Conservation (phyloP, 768 basidiomycete genomes). For the Leccinum barrowsii region DNA sequence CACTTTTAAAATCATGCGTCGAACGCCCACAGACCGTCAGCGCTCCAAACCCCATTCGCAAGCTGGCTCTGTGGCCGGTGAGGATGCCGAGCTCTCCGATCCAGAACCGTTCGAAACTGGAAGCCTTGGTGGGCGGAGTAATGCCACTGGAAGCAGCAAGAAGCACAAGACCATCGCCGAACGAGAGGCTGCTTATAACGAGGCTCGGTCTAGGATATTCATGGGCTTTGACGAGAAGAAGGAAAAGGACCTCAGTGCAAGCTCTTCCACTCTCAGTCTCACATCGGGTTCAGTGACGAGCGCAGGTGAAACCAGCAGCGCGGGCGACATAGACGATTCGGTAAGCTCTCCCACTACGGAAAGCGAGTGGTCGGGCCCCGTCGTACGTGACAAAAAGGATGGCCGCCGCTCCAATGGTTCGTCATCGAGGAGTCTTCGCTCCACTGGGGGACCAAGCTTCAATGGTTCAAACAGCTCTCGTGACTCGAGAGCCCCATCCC, state of each 20-base stretch:
- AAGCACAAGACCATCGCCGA: conserved; percentile 79
- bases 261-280: conserved; percentile 71
- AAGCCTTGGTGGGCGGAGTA: conserved; percentile 70
- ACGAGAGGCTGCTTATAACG: conserved; percentile 86
- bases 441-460: conserved; percentile 43
- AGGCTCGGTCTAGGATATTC: conserved; percentile 83
- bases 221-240: conserved; percentile 76
- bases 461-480: conserved; percentile 61
- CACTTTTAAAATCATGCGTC: conserved; percentile 88
- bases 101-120: conserved; percentile 77
- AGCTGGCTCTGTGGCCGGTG: conserved; percentile 66
- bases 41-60: conserved; percentile 62
- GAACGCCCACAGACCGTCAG: conserved; percentile 52
- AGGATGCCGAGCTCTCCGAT: conserved; percentile 76
- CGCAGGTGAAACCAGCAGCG: conserved; percentile 55
- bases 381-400: conserved; percentile 55
- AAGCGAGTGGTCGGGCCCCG: conserved; percentile 73
- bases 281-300: conserved; percentile 62
- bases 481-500: conserved; percentile 70
- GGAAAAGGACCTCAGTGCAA: conserved; percentile 70
- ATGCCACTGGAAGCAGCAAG: conserved; percentile 57
- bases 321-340: conserved; percentile 65
- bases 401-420: conserved; percentile 52
- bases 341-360: conserved; percentile 73
- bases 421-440: conserved; percentile 58